Evolutionary conservation across 2,329 filamentous ascomycete species (phyloP).

Genomic region (Ceratocystis variospora): DNA sequence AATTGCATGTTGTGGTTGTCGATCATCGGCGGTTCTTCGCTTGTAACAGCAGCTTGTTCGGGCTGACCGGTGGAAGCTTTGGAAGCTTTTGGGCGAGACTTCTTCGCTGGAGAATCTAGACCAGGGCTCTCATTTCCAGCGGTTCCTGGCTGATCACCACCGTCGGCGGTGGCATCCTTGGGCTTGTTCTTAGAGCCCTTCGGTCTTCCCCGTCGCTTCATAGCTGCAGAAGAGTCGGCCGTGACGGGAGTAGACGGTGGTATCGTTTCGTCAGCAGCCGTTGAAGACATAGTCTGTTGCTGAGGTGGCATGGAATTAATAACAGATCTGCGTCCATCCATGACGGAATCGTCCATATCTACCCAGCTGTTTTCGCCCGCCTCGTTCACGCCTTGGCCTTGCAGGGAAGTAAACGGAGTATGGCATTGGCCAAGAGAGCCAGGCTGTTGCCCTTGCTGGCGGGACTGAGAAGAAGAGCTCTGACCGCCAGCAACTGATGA

Average conservation of each 20-base stretch:
- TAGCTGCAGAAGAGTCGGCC: constrained; percentile 16
- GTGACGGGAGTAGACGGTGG: constrained; percentile 3
- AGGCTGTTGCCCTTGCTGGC: not conserved
- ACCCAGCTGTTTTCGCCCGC: constrained; percentile 11
- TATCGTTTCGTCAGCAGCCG: constrained; percentile 13
- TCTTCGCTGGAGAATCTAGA: constrained; percentile 5
- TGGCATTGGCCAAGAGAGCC: not conserved
- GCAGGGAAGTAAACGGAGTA: constrained; percentile 1
- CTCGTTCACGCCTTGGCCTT: not conserved
- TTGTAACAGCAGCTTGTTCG: constrained; percentile 18
- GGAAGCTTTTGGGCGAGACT: constrained; percentile 4
- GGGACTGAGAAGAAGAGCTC: not conserved
- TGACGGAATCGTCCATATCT: constrained; percentile 17
- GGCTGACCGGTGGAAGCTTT: constrained; percentile 12
- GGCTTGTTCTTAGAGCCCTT: constrained; percentile 38
- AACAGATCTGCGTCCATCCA: constrained; percentile 13
- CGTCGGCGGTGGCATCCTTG: constrained; percentile 22
- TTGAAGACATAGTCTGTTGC: not conserved
- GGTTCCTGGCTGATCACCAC: constrained; percentile 14
- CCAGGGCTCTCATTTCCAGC: constrained; percentile 4
- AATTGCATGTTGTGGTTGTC: constrained; percentile 14
- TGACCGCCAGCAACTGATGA: not conserved
- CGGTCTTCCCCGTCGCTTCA: constrained; percentile 40
- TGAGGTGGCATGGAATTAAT: constrained; percentile 28
- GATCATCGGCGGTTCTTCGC: constrained; percentile 7